A percentile compares a stretch with the other conserved stretches of the same genome.
Conservation (phyloP, 441 rosid species). For the Populus hybrid region DNA sequence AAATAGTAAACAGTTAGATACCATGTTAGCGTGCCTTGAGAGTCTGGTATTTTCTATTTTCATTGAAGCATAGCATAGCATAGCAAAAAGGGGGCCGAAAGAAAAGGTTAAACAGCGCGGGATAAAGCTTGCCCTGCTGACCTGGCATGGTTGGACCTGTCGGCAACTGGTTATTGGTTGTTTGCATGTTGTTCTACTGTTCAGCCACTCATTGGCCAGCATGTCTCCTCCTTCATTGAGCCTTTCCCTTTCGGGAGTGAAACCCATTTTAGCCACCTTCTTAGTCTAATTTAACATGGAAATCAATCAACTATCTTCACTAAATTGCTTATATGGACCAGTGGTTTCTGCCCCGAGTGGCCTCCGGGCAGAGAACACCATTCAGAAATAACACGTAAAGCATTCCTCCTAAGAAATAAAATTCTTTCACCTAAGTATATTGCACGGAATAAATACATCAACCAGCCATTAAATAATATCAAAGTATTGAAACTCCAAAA, state of each 20-base stretch:
- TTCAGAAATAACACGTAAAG: background rate
- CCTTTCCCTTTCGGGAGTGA: background rate
- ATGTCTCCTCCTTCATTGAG: no score
- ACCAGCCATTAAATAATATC: slow-evolving; percentile 1
- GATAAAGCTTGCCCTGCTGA: background rate
- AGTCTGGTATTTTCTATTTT: background rate
- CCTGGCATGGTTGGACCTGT: background rate
- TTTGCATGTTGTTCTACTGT: background rate
- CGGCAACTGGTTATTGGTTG: background rate
- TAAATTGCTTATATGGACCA: background rate
- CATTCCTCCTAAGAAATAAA: background rate
- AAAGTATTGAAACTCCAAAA: slow-evolving; percentile 13
- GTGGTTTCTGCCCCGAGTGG: background rate
- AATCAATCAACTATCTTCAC: background rate
- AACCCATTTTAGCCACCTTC: background rate
- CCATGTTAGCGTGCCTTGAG: background rate
- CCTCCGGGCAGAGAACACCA: background rate
- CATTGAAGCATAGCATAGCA: background rate
- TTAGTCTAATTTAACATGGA: background rate
- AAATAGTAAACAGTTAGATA: background rate
- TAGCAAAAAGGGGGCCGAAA: background rate
- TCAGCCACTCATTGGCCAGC: background rate
- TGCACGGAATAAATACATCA: slow-evolving; percentile 4
- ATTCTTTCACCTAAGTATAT: background rate
- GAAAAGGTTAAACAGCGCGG: no score